Conservation (phyloP, 768 basidiomycete genomes). For the Amanita phalloides region DNA sequence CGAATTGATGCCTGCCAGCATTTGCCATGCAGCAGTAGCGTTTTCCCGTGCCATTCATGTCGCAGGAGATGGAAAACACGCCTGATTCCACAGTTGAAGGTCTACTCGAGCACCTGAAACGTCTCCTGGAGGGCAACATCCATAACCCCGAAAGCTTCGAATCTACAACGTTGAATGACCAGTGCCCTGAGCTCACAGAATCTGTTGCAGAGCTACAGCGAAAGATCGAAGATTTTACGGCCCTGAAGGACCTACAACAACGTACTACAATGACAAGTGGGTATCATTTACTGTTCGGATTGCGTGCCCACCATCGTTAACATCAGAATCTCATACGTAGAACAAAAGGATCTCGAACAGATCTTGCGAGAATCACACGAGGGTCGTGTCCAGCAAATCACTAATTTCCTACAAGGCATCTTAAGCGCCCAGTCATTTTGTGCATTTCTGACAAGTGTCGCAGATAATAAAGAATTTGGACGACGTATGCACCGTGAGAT, state of each 20-base stretch:
- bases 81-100: background rate
- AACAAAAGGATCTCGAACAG: constrained; percentile 2
- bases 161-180: background rate
- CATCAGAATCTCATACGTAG: background rate
- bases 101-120: background rate
- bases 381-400: background rate
- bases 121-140: background rate
- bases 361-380: constrained; percentile 3
- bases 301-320: background rate
- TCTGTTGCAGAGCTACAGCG: background rate
- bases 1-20: background rate
- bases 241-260: background rate
- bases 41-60: background rate
- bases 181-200: background rate
- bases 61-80: background rate
- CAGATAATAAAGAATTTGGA: background rate
- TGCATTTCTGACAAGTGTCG: background rate
- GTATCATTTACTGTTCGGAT: background rate
- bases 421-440: background rate
- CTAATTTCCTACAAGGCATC: background rate
- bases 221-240: background rate
- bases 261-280: background rate
- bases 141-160: background rate
- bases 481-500: background rate
- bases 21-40: background rate